These are phyloP conservation scores for Haplographium delicatum DNA, from an alignment of 495 filamentous ascomycete species.

Conservation along the genomic window DNA sequence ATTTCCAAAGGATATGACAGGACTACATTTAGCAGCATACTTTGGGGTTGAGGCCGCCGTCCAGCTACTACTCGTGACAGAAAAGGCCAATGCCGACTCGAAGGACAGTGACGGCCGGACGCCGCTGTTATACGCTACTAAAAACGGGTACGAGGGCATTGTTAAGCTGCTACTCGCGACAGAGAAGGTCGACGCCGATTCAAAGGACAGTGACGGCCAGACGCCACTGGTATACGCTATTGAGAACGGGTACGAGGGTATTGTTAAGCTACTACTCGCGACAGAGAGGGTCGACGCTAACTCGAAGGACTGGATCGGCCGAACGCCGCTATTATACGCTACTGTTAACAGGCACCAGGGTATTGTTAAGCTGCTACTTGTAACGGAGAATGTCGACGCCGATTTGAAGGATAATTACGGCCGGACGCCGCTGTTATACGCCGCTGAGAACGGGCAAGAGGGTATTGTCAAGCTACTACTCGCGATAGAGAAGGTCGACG, in stretches of 20 bases:
- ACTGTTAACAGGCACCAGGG: not conserved
- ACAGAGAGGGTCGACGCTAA: not conserved
- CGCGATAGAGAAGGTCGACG: not conserved
- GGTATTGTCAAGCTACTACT: constrained; percentile 5
- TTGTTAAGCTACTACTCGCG: constrained; percentile 8
- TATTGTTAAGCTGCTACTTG: constrained; percentile 1
- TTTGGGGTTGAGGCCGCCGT: constrained; percentile 11
- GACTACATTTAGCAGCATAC: constrained; percentile 20
- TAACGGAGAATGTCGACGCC: not conserved
- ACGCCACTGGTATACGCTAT: constrained; percentile 27
- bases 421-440: not conserved
- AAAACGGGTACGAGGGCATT: constrained; percentile 10
- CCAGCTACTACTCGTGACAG: constrained; percentile 10
- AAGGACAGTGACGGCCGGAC: not conserved
- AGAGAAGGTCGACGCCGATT: constrained; percentile 9
- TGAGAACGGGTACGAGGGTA: constrained; percentile 2
- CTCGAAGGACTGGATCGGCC: not conserved
- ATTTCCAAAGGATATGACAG: constrained; percentile 12
- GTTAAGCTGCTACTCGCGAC: constrained; percentile 6
- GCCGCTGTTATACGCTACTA: constrained; percentile 1
- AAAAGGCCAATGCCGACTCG: constrained; percentile 8
- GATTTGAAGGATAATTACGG: constrained; percentile 1
- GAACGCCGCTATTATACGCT: not conserved
- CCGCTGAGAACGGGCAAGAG: constrained; percentile 2
- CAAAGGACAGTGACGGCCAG: constrained; percentile 16